phyloP scores from a whole-genome alignment of 768 basidiomycete species.

The Lentinus brumalis region DNA sequence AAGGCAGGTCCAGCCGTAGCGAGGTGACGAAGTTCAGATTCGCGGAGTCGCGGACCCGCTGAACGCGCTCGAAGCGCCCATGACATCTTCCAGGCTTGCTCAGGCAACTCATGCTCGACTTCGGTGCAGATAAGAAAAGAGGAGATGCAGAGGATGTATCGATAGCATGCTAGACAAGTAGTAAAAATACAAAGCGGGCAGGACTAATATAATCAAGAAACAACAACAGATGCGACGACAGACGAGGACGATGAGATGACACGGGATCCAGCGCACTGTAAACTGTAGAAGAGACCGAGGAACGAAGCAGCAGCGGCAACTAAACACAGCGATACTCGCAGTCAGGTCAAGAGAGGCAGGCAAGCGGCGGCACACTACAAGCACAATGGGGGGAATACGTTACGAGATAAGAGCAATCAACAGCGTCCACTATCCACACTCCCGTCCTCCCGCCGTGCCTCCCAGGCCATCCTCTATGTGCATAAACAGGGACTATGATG shows the following conservation, averaged over 20 bases:
- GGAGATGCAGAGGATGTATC: slow-evolving; percentile 13
- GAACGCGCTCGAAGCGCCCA: slow-evolving; percentile 7
- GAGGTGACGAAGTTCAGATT: neutral
- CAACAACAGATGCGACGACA: slow-evolving; percentile 33
- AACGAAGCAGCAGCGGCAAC: neutral
- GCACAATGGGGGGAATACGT: slow-evolving; percentile 19
- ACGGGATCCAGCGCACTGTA: slow-evolving; percentile 11
- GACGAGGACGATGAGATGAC: slow-evolving; percentile 10
- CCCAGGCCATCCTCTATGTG: slow-evolving; percentile 29
- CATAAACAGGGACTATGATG: slow-evolving; percentile 18
- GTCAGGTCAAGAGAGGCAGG: neutral
- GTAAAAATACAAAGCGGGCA: slow-evolving; percentile 34
- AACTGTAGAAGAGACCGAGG: neutral
- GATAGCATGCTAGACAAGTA: slow-evolving; percentile 31
- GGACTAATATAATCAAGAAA: slow-evolving; percentile 30
- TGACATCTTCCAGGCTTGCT: neutral
- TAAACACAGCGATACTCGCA: neutral
- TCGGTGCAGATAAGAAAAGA: neutral
- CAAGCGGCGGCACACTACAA: slow-evolving; percentile 15
- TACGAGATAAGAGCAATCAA: slow-evolving; percentile 24
- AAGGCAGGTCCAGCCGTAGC: neutral
- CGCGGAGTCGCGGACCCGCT: too few species aligned
- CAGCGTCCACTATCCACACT: neutral
- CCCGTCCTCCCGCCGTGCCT: neutral
- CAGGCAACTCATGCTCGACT: too few species aligned